Evolutionary conservation across 768 basidiomycete species (phyloP), one percentile per base, ranked within the genome.

Genomic region (Collybiopsis luxurians): DNA sequence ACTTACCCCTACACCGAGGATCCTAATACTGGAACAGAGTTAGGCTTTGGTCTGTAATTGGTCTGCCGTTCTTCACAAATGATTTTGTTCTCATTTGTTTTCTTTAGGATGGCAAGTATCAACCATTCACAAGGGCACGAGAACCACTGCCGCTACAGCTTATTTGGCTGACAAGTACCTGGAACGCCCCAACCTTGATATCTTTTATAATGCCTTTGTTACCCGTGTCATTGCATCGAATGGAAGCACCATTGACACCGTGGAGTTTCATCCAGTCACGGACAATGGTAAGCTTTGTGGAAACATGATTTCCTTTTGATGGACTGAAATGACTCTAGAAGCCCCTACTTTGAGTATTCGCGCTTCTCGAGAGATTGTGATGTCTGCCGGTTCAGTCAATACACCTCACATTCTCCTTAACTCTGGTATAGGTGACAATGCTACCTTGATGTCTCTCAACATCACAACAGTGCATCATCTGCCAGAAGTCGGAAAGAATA

Each of bases 1-100:
- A 19, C 38, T 44, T 76, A 72, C 46, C 70, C 71, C 2, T 74
- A 65, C 59, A 72, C 69, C 42, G 12, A 61, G 12, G 75, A 76
- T 57, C 63, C 66, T 55, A 73, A 75, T 57, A 63, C 65, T 10
- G 75, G 75, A 0, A 53, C 57, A 21, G 61, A 61, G 2, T 44
- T 72, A 2, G 73, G 73, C 17, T 38, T 72, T n/a, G 64, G 71
- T 70, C 2, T 15, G 51, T 21, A 19, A 34, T 36, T 28, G 26
- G 15, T 30, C 30, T 15, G 10, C 15, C 24, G 17, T 61, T 74
- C 7, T 23, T 13, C 24, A 7, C 23, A 3, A 43, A 10, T 13
- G 13, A 27, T 46, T n/a, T 68, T 75, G 15, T 59, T 69, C 13
- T 61, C 67, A 15, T 71, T 72, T 21, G 73, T 73, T 15, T 73